Evolutionary conservation across 2,329 filamentous ascomycete species (phyloP).

Genomic region (Boeremia lycopersici): DNA sequence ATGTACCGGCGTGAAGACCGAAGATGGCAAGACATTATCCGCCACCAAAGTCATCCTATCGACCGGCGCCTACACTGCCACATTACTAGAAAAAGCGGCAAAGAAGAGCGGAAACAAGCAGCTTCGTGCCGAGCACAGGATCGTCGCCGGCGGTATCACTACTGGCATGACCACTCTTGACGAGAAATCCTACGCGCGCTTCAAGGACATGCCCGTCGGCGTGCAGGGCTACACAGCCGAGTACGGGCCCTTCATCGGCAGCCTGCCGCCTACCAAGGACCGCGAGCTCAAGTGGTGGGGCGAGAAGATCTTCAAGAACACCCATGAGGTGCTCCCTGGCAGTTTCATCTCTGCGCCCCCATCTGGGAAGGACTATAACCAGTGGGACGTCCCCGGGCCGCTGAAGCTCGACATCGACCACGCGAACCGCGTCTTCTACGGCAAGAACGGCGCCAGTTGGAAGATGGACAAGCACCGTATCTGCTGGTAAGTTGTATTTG

Average conservation of each 20-base stretch:
- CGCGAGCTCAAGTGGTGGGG: slow-evolving; percentile 45
- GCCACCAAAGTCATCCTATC: slow-evolving; percentile 44
- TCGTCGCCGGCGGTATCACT: slow-evolving; percentile 63
- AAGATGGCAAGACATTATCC: slow-evolving; percentile 37
- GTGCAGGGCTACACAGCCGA: slow-evolving; percentile 40
- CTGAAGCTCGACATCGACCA: slow-evolving; percentile 66
- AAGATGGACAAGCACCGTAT: slow-evolving; percentile 67
- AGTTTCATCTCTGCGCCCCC: slow-evolving; percentile 64
- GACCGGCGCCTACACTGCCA: slow-evolving; percentile 52
- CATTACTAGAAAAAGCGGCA: slow-evolving; percentile 56
- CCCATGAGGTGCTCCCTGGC: slow-evolving; percentile 51
- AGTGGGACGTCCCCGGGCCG: slow-evolving; percentile 64
- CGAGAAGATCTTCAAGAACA: slow-evolving; percentile 45
- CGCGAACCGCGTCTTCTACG: slow-evolving; percentile 65
- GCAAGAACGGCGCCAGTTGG: slow-evolving; percentile 61
- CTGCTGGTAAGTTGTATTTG: slow-evolving; percentile 61
- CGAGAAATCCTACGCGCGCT: slow-evolving; percentile 34
- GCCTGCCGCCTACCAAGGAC: slow-evolving; percentile 41
- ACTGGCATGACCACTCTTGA: slow-evolving; percentile 56
- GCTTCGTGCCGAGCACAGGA: slow-evolving; percentile 59
- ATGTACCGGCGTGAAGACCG: slow-evolving; percentile 45
- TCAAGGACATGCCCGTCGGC: slow-evolving; percentile 44
- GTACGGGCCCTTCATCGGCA: slow-evolving; percentile 41
- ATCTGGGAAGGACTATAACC: slow-evolving; percentile 61
- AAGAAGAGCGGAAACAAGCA: slow-evolving; percentile 53